Base-by-base conservation (phyloP, 257 asterid genomes). In the Rhazya stricta region DNA sequence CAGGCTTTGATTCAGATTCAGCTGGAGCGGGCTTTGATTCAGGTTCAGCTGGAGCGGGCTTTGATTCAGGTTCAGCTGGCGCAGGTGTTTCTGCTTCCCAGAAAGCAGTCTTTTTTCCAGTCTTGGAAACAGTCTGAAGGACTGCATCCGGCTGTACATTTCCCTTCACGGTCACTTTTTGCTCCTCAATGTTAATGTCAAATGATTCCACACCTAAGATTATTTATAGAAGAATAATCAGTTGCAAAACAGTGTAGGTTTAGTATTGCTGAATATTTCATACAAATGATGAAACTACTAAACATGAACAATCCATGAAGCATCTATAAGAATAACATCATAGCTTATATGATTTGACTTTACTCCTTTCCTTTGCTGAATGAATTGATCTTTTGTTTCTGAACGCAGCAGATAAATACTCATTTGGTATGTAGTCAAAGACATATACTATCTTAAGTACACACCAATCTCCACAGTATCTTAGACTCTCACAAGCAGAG, bases 121-220 rank as follows among this genome's bases (percentile, higher is more conserved):
- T 91, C 88, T 94, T 91, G 9, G 92, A 89, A 82, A 94, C 97
- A 27, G 97, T 90, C 79, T 89, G 90, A 50, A 89, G 79, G 76
- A 94, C 97, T 5, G 91, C 90, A 29, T 94, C 95, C 0, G 97
- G 91, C 82, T 87, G 79, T 69, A 94, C 93, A 67, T 85, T 89
- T 77, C 97, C 94, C 65, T 80, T 90, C 76, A 94, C 96, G 0
- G 98, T 91, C 91, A 94, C 97, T 81, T 91, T 94, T 78, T 94
- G 98, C 89, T 85, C 84, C 81, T 94, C 82, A 23, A 90, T 15
- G 85, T 94, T 86, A 71, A 94, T 87, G 79, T 94, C 96, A 66
- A 77, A 94, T 30, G 96, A 85, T 62, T 91, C 97, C 46, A 94
- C 97, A 37, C 98, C 97, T 94, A 84, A 19, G 32, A 61, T 2